These are phyloP conservation scores for Quercus berberidifolia DNA, from an alignment of 306 rosid species.

Conservation along the genomic window DNA sequence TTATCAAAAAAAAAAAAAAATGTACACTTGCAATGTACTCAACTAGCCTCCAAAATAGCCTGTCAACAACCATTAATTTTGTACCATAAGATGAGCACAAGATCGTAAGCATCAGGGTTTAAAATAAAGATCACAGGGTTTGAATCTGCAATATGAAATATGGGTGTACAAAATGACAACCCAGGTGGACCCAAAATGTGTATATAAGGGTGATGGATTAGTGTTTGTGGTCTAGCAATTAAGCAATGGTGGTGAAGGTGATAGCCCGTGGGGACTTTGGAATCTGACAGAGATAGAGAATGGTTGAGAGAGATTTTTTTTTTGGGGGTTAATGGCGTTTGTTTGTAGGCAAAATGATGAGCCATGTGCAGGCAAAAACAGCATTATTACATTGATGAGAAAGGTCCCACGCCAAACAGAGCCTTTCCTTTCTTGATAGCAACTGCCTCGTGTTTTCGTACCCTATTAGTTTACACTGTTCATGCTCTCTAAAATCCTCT, in stretches of 20 bases:
- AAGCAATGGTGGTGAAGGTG: slow-evolving; percentile 6
- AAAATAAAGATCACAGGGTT: slow-evolving; percentile 22
- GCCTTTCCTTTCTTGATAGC: slow-evolving; percentile 8
- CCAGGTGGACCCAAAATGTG: slow-evolving; percentile 22
- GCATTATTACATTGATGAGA: slow-evolving; percentile 34
- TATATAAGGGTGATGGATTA: slow-evolving; percentile 1
- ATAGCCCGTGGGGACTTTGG: slow-evolving; percentile 15
- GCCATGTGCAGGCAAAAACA: slow-evolving; percentile 43
- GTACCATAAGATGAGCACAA: slow-evolving; percentile 12
- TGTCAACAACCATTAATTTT: background rate
- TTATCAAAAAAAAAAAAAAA: background rate
- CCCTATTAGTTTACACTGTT: background rate
- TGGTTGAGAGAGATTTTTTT: slow-evolving; percentile 18
- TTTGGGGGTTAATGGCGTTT: slow-evolving; percentile 50
- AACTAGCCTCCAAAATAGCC: background rate
- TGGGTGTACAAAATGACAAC: slow-evolving; percentile 18
- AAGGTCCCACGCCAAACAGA: slow-evolving; percentile 34
- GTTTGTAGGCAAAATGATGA: slow-evolving; percentile 55
- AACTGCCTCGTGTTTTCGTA: background rate
- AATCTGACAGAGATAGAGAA: slow-evolving; percentile 13
- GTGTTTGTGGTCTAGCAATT: slow-evolving; percentile 7
- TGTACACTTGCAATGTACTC: background rate
- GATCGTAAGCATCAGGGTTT: background rate
- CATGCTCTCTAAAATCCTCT: background rate
- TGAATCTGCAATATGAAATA: background rate